phyloP scores from a whole-genome alignment of 1,139 yeast genomes.

The Kluyveromyces marxianus region DNA sequence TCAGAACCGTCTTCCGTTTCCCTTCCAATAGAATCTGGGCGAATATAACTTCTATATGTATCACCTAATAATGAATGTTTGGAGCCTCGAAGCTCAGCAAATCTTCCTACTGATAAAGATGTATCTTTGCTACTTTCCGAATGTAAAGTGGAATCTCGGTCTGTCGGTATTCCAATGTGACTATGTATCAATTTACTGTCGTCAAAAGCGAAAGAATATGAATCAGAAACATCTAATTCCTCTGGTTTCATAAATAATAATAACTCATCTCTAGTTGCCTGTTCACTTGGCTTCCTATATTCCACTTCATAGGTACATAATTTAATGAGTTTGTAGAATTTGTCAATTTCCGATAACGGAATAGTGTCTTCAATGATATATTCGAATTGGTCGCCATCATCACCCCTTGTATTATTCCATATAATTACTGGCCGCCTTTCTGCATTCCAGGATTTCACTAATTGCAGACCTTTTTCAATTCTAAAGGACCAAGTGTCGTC shows the following conservation, averaged over 20 bases:
- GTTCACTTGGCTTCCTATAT: slow-evolving; percentile 48
- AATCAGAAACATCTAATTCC: background rate
- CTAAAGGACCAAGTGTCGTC: slow-evolving; percentile 29
- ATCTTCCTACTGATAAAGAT: background rate
- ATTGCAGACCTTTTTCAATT: slow-evolving; percentile 33
- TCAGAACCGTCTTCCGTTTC: background rate
- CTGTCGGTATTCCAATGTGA: background rate
- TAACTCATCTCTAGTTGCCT: slow-evolving; percentile 42
- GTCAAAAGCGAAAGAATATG: background rate
- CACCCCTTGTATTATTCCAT: slow-evolving; percentile 71
- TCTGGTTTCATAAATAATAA: slow-evolving; percentile 35
- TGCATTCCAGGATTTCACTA: slow-evolving; percentile 37
- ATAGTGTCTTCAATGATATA: slow-evolving; percentile 66
- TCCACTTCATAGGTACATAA: slow-evolving; percentile 74
- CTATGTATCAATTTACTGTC: background rate
- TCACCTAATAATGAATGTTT: background rate
- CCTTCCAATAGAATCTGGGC: background rate
- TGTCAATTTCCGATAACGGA: slow-evolving; percentile 48
- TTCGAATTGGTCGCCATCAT: slow-evolving; percentile 84
- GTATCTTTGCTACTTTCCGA: background rate
- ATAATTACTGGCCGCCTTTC: slow-evolving; percentile 48
- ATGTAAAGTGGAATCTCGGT: background rate
- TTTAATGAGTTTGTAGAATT: slow-evolving; percentile 56
- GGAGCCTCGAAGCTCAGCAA: background rate
- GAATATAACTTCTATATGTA: background rate